Percentiles rank a stretch among this genome's conserved stretches.
These are phyloP conservation scores for Phialophora chinensis DNA, from an alignment of 2,329 filamentous ascomycete species.

Conservation along the genomic window DNA sequence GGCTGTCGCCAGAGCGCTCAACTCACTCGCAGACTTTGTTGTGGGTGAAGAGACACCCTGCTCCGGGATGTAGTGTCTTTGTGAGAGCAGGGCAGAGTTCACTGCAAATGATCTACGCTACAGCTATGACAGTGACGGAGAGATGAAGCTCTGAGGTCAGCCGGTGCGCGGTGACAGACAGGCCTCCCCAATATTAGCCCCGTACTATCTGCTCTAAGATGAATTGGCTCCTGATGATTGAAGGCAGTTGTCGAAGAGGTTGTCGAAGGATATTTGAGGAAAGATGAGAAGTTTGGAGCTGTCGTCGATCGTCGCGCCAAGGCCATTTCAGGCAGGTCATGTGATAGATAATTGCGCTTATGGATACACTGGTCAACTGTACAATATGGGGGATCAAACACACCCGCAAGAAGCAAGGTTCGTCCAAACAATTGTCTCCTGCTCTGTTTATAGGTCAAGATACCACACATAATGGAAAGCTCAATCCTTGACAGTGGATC, in stretches of 20 bases:
- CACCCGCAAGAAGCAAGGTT: too few relatives aligned
- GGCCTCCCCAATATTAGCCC: neutral
- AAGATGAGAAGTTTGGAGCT: neutral
- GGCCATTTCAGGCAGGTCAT: neutral
- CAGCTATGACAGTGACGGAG: neutral
- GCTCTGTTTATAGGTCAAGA: neutral
- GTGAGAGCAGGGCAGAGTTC: neutral
- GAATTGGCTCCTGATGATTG: neutral
- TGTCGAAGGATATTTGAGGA: neutral
- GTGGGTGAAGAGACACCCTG: neutral
- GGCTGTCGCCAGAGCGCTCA: neutral
- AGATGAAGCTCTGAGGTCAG: neutral
- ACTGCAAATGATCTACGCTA: constrained; percentile 13
- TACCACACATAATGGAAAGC: neutral
- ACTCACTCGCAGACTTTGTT: neutral
- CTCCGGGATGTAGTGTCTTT: neutral
- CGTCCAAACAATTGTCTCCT: too few relatives aligned
- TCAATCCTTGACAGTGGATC: neutral
- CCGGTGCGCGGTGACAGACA: neutral
- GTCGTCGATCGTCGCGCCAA: neutral
- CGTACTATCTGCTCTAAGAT: neutral
- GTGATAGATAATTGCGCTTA: neutral
- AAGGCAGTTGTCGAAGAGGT: neutral
- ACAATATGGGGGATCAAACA: neutral
- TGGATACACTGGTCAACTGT: neutral